Base-by-base conservation (phyloP, 257 asterid species). In the Coffea eugenioides region DNA sequence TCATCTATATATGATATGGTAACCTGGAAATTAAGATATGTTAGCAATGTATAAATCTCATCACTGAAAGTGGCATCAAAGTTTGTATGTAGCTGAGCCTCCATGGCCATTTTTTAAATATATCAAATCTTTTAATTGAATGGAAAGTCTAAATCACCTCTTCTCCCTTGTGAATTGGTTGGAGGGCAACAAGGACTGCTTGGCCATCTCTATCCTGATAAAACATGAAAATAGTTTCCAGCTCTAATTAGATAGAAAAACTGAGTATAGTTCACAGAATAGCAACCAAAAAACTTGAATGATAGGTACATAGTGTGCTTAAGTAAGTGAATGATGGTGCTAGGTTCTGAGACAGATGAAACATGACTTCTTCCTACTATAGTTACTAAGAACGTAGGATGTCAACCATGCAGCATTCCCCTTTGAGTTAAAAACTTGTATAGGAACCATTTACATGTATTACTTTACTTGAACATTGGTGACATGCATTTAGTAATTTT, bases 1-100 rank as follows among this genome's bases (percentile, higher is more conserved):
- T 96, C 99, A 34, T 92, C 97, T 76, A 96, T 88, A 88, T 96
- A 94, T 0, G 99, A 96, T 82, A 94, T 96, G 36, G 95, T 91
- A 77, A 94, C 83, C 99, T 95, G 93, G 45, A 80, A 82, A 77
- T 43, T 48, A 71, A 23, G 27, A 54, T 12, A 79, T 39, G 78
- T 27, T 48, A 12, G 23, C 13, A 5, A 46, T 46, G 1, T 18
- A 4, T 3, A 51, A 54, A 51, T 54, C 23, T 14, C 57, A 41
- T 77, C n/a, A 69, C 39, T 56, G 56, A n/a, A 69, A 59, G 9
- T 8, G n/a, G 52, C n/a, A 70, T 43, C 57, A 69, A 45, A n/a
- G 25, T 31, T 15, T 57, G 34, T 41, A 45, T 0, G 43, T 71
- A 45, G 48, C 4, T 23, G 20, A 64, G 69, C 13, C 61, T 39